Conservation (phyloP, 1,284 basidiomycete species). For the Puccinia triticina region DNA sequence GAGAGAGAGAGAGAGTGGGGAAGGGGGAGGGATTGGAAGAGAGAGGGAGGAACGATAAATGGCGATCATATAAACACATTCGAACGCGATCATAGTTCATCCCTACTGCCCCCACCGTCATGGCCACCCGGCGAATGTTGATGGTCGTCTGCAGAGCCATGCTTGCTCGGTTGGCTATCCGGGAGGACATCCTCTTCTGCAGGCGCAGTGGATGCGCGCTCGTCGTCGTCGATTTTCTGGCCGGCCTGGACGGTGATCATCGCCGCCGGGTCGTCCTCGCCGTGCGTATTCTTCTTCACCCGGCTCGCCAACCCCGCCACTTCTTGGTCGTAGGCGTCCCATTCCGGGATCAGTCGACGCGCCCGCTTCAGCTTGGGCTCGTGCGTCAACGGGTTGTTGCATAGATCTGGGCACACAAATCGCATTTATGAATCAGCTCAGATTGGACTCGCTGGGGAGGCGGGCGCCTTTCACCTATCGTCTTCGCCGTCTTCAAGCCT, state of each 20-base stretch:
- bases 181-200: neutral
- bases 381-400: constrained; percentile 61
- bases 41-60: neutral
- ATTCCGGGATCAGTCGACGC: constrained; percentile 86
- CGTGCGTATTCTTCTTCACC: constrained; percentile 52
- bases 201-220: neutral
- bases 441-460: too few species aligned
- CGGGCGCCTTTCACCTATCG: too few species aligned
- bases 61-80: neutral
- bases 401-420: constrained; percentile 56
- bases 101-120: too few species aligned
- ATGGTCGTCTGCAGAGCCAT: too few species aligned
- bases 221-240: constrained; percentile 19
- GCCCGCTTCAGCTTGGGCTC: constrained; percentile 92
- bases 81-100: neutral
- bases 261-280: neutral
- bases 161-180: neutral
- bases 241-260: constrained; percentile 35
- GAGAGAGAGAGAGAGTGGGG: neutral
- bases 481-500: constrained; percentile 76
- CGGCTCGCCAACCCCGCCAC: constrained; percentile 59
- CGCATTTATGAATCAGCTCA: neutral
- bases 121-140: too few species aligned
- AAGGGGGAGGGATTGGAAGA: neutral
- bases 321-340: constrained; percentile 81